phyloP scores from a whole-genome alignment of 2,329 filamentous ascomycete species.

The Parascedosporium putredinis region DNA sequence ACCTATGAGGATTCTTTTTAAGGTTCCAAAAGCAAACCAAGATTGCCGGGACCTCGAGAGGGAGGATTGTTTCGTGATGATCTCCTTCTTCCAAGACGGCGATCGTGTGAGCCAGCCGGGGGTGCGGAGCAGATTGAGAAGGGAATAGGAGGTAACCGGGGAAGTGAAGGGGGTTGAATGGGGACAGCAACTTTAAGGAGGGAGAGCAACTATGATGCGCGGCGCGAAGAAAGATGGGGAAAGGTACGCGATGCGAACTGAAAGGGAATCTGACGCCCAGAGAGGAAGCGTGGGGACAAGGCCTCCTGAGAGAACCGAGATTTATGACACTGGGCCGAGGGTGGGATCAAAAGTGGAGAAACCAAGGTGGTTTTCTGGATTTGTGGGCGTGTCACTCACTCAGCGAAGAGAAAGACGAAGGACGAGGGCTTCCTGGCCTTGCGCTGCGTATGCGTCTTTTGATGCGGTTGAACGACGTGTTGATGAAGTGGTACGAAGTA shows the following conservation, averaged over 20 bases:
- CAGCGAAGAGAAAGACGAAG: neutral
- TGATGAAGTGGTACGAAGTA: neutral
- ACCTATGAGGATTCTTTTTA: neutral
- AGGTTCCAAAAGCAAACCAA: constrained; percentile 1
- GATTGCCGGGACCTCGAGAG: constrained; percentile 4
- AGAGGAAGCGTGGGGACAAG: constrained; percentile 13
- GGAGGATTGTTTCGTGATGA: constrained; percentile 7
- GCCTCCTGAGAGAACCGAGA: constrained; percentile 15
- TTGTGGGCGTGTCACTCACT: constrained; percentile 1
- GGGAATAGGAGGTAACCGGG: constrained; percentile 15
- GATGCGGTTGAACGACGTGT: neutral
- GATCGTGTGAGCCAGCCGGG: constrained; percentile 18
- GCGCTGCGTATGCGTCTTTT: neutral
- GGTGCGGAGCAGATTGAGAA: too few relatives aligned
- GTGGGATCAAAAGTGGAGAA: constrained; percentile 16
- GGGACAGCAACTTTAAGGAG: constrained; percentile 7
- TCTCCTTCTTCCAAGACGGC: constrained; percentile 10
- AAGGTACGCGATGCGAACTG: constrained; percentile 15
- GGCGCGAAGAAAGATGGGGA: neutral
- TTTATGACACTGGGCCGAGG: constrained; percentile 14
- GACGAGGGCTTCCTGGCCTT: neutral
- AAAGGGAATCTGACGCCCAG: constrained; percentile 15
- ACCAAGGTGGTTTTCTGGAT: neutral
- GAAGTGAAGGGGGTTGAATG: constrained; percentile 11
- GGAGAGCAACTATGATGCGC: constrained; percentile 8